Percentiles rank a stretch among this genome's conserved stretches.
phyloP scores from a whole-genome alignment of 169 alveolate species.

The Hepatocystis sp. region DNA sequence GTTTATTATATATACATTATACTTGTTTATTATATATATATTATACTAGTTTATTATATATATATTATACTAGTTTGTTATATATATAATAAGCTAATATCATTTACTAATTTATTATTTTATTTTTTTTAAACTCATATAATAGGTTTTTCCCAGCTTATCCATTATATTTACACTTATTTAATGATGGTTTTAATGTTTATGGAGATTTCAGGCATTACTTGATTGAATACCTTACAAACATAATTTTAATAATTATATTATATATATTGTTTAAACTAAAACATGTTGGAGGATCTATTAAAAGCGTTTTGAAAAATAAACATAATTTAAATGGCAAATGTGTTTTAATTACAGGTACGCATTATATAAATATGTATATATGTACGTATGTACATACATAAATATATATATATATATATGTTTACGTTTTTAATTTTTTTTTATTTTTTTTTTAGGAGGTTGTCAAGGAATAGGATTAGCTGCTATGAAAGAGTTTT shows the following conservation, averaged over 20 bases:
- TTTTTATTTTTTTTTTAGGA: conserved; percentile 12
- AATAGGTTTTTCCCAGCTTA: conserved; percentile 57
- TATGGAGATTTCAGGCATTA: conserved; percentile 13
- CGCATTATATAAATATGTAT: not conserved
- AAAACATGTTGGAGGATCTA: conserved; percentile 52
- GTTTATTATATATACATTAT: too few species aligned
- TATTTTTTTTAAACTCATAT: not conserved
- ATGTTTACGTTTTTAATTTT: not conserved
- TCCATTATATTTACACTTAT: conserved; percentile 5
- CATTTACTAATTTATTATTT: too few species aligned
- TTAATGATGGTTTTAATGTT: conserved; percentile 5
- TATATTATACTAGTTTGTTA: too few species aligned
- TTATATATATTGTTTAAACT: conserved; percentile 6
- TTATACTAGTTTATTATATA: too few species aligned
- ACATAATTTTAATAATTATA: conserved; percentile 15
- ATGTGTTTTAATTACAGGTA: conserved; percentile 60
- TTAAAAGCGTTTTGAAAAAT: conserved; percentile 15
- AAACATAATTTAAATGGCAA: conserved; percentile 26
- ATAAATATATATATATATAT: not conserved
- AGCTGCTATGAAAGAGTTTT: conserved; percentile 64
- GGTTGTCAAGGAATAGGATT: conserved; percentile 63
- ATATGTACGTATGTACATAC: not conserved
- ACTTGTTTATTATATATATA: too few species aligned
- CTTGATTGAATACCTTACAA: conserved; percentile 48
- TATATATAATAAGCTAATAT: too few species aligned